These are phyloP conservation scores for Cladophialophora bantiana DNA, from an alignment of 2,329 filamentous ascomycete genomes.

Conservation along the genomic window DNA sequence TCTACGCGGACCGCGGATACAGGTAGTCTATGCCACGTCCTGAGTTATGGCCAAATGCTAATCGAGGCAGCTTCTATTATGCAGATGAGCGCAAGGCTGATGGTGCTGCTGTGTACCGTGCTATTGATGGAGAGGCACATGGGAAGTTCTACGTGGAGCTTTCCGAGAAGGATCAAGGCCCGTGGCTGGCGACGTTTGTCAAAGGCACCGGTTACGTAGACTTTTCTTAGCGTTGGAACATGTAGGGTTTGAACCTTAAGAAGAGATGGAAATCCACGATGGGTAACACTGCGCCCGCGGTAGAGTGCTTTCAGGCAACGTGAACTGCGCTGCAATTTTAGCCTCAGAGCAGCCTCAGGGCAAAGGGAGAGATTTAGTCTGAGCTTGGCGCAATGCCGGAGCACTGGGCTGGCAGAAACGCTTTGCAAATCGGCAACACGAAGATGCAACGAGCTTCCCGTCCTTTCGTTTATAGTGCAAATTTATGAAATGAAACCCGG, in stretches of 20 bases:
- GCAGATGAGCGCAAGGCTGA: slow-evolving; percentile 58
- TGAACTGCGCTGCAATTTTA: too few relatives aligned
- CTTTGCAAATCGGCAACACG: too few relatives aligned
- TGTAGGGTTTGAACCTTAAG: neutral
- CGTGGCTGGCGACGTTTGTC: slow-evolving; percentile 34
- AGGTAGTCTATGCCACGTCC: slow-evolving; percentile 38
- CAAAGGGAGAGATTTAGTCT: too few relatives aligned
- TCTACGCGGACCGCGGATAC: slow-evolving; percentile 45
- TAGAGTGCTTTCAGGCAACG: too few relatives aligned
- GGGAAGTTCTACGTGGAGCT: slow-evolving; percentile 29
- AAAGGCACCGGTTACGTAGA: slow-evolving; percentile 22
- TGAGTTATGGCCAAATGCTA: slow-evolving; percentile 4
- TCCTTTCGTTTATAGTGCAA: too few relatives aligned
- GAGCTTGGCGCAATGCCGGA: too few relatives aligned
- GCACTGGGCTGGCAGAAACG: too few relatives aligned
- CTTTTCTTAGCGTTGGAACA: slow-evolving; percentile 6
- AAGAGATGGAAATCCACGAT: neutral
- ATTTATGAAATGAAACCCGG: slow-evolving; percentile 47
- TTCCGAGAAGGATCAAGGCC: slow-evolving; percentile 25
- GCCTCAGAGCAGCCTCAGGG: too few relatives aligned
- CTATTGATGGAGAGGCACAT: slow-evolving; percentile 49
- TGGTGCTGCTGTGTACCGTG: slow-evolving; percentile 45
- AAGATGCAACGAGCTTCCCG: too few relatives aligned
- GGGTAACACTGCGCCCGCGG: slow-evolving; percentile 5
- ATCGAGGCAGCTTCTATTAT: slow-evolving; percentile 56